Base-by-base conservation (phyloP, 2,329 filamentous ascomycete genomes). In the Proliferodiscus dingleyae region DNA sequence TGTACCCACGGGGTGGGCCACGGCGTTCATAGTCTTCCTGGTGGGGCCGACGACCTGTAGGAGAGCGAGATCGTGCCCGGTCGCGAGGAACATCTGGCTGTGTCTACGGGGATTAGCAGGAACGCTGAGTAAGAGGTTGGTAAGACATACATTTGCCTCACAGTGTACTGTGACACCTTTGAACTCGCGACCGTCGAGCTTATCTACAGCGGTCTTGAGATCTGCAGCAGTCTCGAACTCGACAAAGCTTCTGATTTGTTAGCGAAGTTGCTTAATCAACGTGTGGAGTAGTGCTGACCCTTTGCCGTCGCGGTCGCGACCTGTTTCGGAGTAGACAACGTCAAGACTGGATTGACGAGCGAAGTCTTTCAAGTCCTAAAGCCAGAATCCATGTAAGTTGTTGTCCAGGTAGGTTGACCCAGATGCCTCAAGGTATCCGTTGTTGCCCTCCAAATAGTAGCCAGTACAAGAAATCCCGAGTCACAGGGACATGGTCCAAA, bases 281-380 rank as follows among this genome's bases (percentile, higher is more conserved):
- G 24, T 18, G 10, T 24, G 9, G 5, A 19, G 16, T 45, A 32
- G 49, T 50, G 75, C 85, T 70, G 70, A 95, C 89, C 91, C 91
- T 80, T 87, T 88, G 56, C 89, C 89, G 66, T 94, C 89, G 57
- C 85, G 86, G 66, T 95, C 90, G 62, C 91, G 89, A 61, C 84
- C 85, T 50, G 94, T 94, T 72, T 98, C 93, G 56, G 90, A 96
- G 68, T 95, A 98, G 63, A 98, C 93, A 56, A 98, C 93, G 68
- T 97, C 93, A 69, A 95, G 80, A 69, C 89, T 89, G 68, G 91
- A 94, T 69, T 94, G 88, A 66, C 93, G 89, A 53, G 93, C 93
- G 71, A 98, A 98, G 69, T 98, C 93, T 87, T 98, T 98, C 44
- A 98, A 83, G 71, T 98, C 93, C 93, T 98, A 89, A 72, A 83